phyloP scores from a whole-genome alignment of 2,329 filamentous ascomycete species.

The Cytospora piceicola region DNA sequence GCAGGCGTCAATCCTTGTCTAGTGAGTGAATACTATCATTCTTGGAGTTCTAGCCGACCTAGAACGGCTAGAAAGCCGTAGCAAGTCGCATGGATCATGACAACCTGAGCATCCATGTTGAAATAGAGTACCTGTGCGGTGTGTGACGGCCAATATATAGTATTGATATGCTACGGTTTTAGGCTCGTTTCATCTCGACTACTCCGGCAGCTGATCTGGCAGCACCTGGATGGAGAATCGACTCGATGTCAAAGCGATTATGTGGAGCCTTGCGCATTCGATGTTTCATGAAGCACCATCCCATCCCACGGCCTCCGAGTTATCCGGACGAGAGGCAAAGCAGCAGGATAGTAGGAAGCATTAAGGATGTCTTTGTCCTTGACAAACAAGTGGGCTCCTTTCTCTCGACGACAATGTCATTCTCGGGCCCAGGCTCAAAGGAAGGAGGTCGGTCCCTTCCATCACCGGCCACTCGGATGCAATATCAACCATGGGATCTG shows the following conservation, averaged over 20 bases:
- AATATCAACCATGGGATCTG: not conserved
- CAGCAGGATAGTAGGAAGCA: not conserved
- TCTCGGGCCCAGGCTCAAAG: not conserved
- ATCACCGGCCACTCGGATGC: constrained; percentile 8
- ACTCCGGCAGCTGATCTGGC: not conserved
- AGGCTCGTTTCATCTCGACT: not conserved
- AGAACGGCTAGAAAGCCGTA: not conserved
- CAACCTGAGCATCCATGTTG: not conserved
- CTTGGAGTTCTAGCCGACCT: no score
- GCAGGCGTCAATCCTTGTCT: not conserved
- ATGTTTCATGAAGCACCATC: not conserved
- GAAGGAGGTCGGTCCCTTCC: not conserved
- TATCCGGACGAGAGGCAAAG: not conserved
- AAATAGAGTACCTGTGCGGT: not conserved
- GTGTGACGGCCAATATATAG: not conserved
- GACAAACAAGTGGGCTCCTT: not conserved
- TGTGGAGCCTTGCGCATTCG: constrained; percentile 1
- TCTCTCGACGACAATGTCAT: not conserved
- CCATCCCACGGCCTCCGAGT: not conserved
- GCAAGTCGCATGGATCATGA: no score
- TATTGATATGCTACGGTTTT: not conserved
- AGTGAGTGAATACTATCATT: no score
- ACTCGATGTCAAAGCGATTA: not conserved
- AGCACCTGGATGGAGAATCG: not conserved
- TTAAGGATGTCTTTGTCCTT: not conserved